Evolutionary conservation across 2,329 filamentous ascomycete genomes (phyloP).

Genomic region (Neonectria ditissima): DNA sequence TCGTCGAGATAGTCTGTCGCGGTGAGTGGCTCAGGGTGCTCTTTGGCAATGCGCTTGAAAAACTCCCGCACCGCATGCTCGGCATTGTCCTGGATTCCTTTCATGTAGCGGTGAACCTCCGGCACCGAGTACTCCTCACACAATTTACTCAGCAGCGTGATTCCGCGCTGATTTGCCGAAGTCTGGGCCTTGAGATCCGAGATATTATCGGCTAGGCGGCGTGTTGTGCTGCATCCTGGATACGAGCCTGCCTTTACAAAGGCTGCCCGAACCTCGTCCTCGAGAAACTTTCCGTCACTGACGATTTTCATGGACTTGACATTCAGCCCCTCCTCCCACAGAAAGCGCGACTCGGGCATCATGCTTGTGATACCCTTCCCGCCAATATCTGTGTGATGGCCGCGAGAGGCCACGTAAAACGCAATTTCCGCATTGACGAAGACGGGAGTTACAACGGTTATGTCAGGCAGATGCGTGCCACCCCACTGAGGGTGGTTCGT

Average conservation of each 20-base stretch:
- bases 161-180: slow-evolving; percentile 57
- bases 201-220: slow-evolving; percentile 56
- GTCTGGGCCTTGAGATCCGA: slow-evolving; percentile 59
- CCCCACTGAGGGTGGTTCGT: slow-evolving; percentile 55
- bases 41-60: slow-evolving; percentile 56
- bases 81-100: slow-evolving; percentile 52
- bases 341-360: slow-evolving; percentile 55
- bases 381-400: slow-evolving; percentile 52
- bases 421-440: slow-evolving; percentile 49
- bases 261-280: slow-evolving; percentile 47
- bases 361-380: slow-evolving; percentile 55
- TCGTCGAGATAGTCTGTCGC: slow-evolving; percentile 53
- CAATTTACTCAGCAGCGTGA: slow-evolving; percentile 46
- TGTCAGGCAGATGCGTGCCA: slow-evolving; percentile 55
- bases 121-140: slow-evolving; percentile 50
- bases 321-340: slow-evolving; percentile 58
- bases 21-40: slow-evolving; percentile 48
- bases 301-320: slow-evolving; percentile 54
- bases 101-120: slow-evolving; percentile 53
- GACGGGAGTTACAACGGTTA: slow-evolving; percentile 56
- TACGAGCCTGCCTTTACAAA: slow-evolving; percentile 50
- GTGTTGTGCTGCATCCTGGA: slow-evolving; percentile 52
- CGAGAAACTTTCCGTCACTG: slow-evolving; percentile 51
- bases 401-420: slow-evolving; percentile 54
- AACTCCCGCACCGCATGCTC: slow-evolving; percentile 50